Conservation (phyloP, 2,329 filamentous ascomycete genomes). For the Capronia coronata region DNA sequence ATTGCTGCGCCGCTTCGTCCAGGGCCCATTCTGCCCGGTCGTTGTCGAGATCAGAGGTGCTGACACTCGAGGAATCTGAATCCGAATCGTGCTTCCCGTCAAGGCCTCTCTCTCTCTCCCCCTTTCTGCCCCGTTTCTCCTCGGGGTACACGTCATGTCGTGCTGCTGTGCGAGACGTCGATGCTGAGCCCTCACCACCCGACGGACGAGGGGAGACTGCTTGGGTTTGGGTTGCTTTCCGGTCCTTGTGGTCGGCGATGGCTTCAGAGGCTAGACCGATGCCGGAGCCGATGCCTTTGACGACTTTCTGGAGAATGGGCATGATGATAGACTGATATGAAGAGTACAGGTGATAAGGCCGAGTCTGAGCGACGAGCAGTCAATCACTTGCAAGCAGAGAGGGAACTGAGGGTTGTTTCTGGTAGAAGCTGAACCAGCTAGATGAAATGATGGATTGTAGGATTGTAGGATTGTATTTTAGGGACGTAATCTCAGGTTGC, state of each 20-base stretch:
- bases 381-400: no score
- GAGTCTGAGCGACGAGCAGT: no score
- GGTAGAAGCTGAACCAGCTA: no score
- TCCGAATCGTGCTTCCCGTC: neutral
- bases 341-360: no score
- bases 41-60: conserved; percentile 18
- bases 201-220: conserved; percentile 10
- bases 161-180: neutral
- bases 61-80: conserved; percentile 12
- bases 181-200: conserved; percentile 6
- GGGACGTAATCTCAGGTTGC: no score
- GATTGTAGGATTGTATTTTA: no score
- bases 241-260: conserved; percentile 22
- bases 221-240: conserved; percentile 14
- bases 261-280: conserved; percentile 22
- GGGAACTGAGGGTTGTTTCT: no score
- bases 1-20: conserved; percentile 21
- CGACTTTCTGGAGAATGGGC: conserved; percentile 16
- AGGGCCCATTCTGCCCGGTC: conserved; percentile 22
- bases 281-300: conserved; percentile 20
- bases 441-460: no score
- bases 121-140: conserved; percentile 1
- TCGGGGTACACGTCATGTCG: neutral
- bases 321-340: neutral
- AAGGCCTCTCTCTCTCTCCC: neutral